phyloP scores from a whole-genome alignment of 192 early-diverging fungal genomes.

The Podochytrium sp. region DNA sequence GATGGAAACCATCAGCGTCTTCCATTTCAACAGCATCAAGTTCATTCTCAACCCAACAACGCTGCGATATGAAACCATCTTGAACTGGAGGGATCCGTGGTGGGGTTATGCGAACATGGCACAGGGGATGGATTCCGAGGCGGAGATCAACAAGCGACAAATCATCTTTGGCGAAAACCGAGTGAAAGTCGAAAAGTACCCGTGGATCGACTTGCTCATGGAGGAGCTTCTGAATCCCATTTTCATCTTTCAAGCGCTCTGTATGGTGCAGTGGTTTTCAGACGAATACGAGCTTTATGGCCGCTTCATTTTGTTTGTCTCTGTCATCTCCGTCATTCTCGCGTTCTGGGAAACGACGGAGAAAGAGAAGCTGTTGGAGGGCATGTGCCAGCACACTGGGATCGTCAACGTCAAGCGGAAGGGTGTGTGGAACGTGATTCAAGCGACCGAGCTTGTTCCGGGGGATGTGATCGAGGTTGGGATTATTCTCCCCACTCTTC shows the following conservation, averaged over 20 bases:
- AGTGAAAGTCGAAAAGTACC: conserved; percentile 39
- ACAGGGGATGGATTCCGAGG: conserved; percentile 24
- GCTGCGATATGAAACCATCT: conserved; percentile 52
- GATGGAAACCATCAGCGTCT: conserved; percentile 35
- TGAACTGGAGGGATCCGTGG: conserved; percentile 54
- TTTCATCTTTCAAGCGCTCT: conserved; percentile 61
- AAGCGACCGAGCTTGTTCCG: conserved; percentile 87
- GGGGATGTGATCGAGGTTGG: conserved; percentile 89
- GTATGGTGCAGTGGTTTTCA: conserved; percentile 67
- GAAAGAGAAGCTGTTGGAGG: conserved; percentile 76
- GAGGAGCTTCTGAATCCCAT: conserved; percentile 64
- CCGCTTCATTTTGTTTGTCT: conserved; percentile 87
- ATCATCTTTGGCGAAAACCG: conserved; percentile 58
- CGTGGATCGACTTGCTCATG: conserved; percentile 50
- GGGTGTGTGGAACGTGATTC: conserved; percentile 48
- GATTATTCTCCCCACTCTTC: conserved; percentile 44
- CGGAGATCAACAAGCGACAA: conserved; percentile 24
- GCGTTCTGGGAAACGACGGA: conserved; percentile 79
- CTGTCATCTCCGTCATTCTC: conserved; percentile 72
- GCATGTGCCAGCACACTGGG: conserved; percentile 90
- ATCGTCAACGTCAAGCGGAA: conserved; percentile 73
- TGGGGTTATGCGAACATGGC: conserved; percentile 48
- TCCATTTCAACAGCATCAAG: conserved; percentile 57
- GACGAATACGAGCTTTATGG: conserved; percentile 98
- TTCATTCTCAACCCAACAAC: conserved; percentile 61